Percentiles rank a stretch among this genome's conserved stretches.
These are phyloP conservation scores for Austroboletus rostrupii DNA, from an alignment of 1,284 basidiomycete genomes.

Conservation along the genomic window DNA sequence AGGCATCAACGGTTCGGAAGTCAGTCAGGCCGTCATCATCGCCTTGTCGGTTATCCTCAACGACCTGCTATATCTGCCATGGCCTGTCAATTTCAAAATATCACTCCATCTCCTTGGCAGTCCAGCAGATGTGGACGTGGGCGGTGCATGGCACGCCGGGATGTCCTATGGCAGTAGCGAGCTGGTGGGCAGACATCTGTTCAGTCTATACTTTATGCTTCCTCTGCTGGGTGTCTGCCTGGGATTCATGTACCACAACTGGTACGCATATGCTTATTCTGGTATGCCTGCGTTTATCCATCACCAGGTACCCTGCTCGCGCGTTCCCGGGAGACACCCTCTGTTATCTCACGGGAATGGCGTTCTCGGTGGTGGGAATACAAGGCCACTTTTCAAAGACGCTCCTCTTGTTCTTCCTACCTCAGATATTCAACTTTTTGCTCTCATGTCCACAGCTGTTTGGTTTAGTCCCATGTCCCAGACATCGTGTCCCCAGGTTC, in stretches of 20 bases:
- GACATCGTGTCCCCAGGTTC: constrained; percentile 89
- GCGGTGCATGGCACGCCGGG: constrained; percentile 76
- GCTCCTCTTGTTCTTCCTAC: constrained; percentile 92
- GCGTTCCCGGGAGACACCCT: constrained; percentile 97
- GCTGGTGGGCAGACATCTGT: constrained; percentile 87
- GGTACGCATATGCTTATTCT: constrained; percentile 48
- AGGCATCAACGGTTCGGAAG: constrained; percentile 96
- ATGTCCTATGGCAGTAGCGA: constrained; percentile 84
- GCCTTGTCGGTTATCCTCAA: constrained; percentile 88
- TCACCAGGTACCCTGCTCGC: constrained; percentile 84
- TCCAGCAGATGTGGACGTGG: constrained; percentile 62
- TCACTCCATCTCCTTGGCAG: constrained; percentile 68
- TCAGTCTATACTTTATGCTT: constrained; percentile 95
- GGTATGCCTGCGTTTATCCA: not conserved
- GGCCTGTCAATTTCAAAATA: constrained; percentile 67
- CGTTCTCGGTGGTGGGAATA: constrained; percentile 93
- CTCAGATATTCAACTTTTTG: constrained; percentile 97
- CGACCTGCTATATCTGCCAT: constrained; percentile 88
- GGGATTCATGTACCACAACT: constrained; percentile 92
- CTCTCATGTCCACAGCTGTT: constrained; percentile 95
- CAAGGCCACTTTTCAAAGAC: constrained; percentile 98
- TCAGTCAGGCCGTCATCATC: constrained; percentile 90
- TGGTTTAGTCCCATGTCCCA: constrained; percentile 87
- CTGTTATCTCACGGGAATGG: constrained; percentile 98
- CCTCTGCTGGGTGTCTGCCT: constrained; percentile 88